Evolutionary conservation across 2,329 filamentous ascomycete genomes (phyloP).

Genomic region (Thelonectria blattea): DNA sequence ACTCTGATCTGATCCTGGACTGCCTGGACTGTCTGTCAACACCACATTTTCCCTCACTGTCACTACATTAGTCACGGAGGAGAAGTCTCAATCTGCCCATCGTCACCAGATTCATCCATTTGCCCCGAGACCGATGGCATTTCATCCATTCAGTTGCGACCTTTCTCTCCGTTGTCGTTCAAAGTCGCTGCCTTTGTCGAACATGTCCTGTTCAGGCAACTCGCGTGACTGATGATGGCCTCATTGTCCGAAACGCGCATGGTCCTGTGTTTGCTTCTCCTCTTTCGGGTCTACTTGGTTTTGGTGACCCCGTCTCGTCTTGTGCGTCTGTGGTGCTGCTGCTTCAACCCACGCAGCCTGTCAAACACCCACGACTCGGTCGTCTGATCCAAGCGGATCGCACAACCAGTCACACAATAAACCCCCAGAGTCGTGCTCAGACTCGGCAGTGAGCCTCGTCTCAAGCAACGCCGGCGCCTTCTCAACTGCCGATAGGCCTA

Average conservation of each 20-base stretch:
- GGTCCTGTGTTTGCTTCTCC: not conserved
- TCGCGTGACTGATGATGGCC: not conserved
- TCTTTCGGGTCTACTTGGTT: conserved; percentile 12
- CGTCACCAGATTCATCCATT: conserved; percentile 2
- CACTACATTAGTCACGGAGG: not conserved
- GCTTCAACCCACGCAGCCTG: not conserved
- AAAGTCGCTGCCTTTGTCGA: not conserved
- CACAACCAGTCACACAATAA: not conserved
- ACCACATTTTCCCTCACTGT: not conserved
- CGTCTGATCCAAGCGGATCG: conserved; percentile 9
- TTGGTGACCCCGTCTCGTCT: not conserved
- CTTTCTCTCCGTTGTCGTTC: not conserved
- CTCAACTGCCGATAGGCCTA: not conserved
- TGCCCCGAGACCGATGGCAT: not conserved
- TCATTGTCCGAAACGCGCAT: not conserved
- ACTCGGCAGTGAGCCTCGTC: not conserved
- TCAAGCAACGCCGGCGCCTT: not conserved
- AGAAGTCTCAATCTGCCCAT: not conserved
- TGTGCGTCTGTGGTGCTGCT: conserved; percentile 1
- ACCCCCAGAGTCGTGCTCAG: not conserved
- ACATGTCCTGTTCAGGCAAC: not conserved
- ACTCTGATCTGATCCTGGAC: not conserved
- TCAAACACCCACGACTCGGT: conserved; percentile 7
- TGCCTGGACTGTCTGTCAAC: not conserved
- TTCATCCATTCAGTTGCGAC: conserved; percentile 3